These are phyloP conservation scores for Heracleum sosnowskyi DNA, from an alignment of 129 eudicot genomes.

Conservation along the genomic window DNA sequence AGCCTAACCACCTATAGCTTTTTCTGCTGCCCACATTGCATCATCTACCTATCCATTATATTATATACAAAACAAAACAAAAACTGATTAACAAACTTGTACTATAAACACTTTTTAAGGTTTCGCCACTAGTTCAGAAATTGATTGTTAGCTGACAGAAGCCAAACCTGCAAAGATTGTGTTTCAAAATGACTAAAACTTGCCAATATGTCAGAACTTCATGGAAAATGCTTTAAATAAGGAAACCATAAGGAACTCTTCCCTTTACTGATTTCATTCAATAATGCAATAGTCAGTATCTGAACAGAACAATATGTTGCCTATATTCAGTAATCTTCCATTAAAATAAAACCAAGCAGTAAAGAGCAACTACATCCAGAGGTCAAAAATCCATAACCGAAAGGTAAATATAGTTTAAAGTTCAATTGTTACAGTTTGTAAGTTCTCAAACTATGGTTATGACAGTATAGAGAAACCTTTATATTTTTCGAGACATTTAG, in stretches of 20 bases:
- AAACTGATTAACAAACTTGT: neutral
- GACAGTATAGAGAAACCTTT: neutral
- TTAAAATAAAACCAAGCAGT: neutral
- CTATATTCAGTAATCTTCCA: neutral
- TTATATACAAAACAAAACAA: slow-evolving; percentile 23
- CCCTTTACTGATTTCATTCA: slow-evolving; percentile 63
- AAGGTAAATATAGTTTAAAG: neutral
- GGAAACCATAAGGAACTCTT: slow-evolving; percentile 66
- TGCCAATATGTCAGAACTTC: slow-evolving; percentile 57
- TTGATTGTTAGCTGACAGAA: neutral
- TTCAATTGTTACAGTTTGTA: neutral
- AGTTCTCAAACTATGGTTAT: neutral
- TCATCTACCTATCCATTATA: slow-evolving; percentile 66
- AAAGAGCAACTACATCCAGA: neutral
- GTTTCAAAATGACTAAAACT: slow-evolving; percentile 67
- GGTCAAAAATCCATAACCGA: neutral
- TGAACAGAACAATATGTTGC: slow-evolving; percentile 27
- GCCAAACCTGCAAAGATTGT: slow-evolving; percentile 76
- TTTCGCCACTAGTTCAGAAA: neutral
- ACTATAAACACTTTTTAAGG: neutral
- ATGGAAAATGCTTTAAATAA: slow-evolving; percentile 72
- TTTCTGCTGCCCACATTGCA: too few species aligned
- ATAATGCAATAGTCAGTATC: slow-evolving; percentile 54
- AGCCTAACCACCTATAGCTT: slow-evolving; percentile 47
- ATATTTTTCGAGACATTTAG: neutral